Percentiles rank a stretch among this genome's conserved stretches.
Evolutionary conservation across 345 rosid species (phyloP).

Genomic region (Hevea brasiliensis): DNA sequence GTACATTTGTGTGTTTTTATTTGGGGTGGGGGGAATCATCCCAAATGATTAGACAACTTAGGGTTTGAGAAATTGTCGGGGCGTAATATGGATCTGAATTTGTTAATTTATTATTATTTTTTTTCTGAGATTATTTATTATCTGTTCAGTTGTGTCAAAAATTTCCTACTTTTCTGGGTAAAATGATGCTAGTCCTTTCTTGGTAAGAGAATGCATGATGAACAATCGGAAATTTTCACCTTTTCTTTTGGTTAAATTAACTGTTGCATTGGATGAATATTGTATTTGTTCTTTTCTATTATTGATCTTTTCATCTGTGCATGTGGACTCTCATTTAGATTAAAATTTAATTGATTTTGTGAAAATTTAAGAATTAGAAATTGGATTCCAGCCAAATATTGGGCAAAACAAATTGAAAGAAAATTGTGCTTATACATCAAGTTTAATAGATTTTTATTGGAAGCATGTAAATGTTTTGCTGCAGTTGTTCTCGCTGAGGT

Average conservation of each 20-base stretch:
- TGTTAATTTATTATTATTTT: not conserved
- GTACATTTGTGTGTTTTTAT: not conserved
- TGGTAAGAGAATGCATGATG: no score
- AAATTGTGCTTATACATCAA: no score
- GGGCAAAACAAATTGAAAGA: no score
- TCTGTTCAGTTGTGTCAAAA: not conserved
- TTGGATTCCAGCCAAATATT: not conserved
- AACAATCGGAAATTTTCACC: no score
- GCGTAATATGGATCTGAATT: no score
- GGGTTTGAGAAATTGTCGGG: not conserved
- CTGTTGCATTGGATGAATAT: no score
- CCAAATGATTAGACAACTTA: not conserved
- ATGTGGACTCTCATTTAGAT: no score
- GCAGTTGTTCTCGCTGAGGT: conserved; percentile 43
- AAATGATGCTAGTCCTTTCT: no score
- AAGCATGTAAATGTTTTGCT: conserved; percentile 12
- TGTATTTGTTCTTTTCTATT: no score
- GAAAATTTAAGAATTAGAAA: not conserved
- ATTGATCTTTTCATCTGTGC: no score
- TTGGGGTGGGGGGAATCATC: not conserved
- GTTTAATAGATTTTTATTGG: not conserved
- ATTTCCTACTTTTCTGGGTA: no score
- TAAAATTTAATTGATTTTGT: not conserved
- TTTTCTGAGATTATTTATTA: not conserved
- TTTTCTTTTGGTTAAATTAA: no score